Base-by-base conservation (phyloP, 73 alveolate genomes). In the Paramecium primaurelia region DNA sequence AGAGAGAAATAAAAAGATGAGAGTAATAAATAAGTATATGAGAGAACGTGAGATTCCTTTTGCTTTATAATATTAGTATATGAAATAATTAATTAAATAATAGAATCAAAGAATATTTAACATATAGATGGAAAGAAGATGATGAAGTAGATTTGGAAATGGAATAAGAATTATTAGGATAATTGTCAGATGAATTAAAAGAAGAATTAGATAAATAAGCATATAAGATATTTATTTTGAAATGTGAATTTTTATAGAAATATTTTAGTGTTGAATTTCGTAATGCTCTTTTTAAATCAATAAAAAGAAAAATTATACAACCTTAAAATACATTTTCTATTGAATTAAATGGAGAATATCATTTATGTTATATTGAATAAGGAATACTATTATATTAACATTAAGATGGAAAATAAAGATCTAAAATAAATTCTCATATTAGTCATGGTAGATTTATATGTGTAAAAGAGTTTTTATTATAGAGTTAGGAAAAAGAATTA, bases 51-150 rank as follows among this genome's bases (percentile, higher is more conserved):
- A 22, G 16, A 80, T 80, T 44, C 91, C 91, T 2, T 80, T 40
- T 49, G 45, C 49, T 10, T 18, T 80, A 44, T 37, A 80, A 47
- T 22, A 80, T 80, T 8, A 80, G 91, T 80, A 80, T 10, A 30
- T 42, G 10, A 32, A 44, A 77, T 32, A 14, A 80, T 80, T 26
- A 11, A 11, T 40, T 7, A 42, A 18, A 18, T 4, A 20, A 10
- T 32, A 80, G 91, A 80, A 45, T 80, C 11, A 80, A 80, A 47
- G 91, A 80, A 11, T 80, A 80, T 18, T 45, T 80, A 6, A 45
- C 91, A 42, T 80, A 18, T 36, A 4, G 91, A 45, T 80, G 91
- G 91, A 80, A 80, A 28, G 91, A 80, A 42, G 91, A 80, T 26
- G 91, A 80, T 22, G 91, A 80, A 36, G 54, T 80, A 12, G 91